Evolutionary conservation across 2,329 filamentous ascomycete species (phyloP).

Genomic region (Calonectria honghensis): DNA sequence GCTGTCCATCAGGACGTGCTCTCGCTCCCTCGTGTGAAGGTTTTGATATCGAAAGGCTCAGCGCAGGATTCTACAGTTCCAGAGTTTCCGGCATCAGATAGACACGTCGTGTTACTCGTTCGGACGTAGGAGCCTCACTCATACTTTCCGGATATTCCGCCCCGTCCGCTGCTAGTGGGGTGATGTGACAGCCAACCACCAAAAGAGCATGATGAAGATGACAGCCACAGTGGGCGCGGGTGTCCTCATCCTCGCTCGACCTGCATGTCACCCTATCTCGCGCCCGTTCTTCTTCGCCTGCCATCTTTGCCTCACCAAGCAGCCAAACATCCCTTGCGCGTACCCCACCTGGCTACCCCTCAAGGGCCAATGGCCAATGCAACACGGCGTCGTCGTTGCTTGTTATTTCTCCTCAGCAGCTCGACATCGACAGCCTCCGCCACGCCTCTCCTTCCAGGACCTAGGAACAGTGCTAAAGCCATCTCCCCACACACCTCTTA

Average conservation of each 20-base stretch:
- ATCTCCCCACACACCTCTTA: slow-evolving; percentile 5
- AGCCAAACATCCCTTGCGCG: slow-evolving; percentile 30
- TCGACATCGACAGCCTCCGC: slow-evolving; percentile 7
- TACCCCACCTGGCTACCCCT: slow-evolving; percentile 28
- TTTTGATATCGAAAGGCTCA: slow-evolving; percentile 22
- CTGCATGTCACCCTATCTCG: slow-evolving; percentile 47
- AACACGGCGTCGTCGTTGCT: slow-evolving; percentile 18
- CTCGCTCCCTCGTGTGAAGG: not conserved
- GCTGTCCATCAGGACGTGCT: slow-evolving; percentile 17
- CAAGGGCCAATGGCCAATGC: slow-evolving; percentile 25
- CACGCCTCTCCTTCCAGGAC: slow-evolving; percentile 1
- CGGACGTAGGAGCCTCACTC: slow-evolving; percentile 46
- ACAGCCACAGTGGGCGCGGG: slow-evolving; percentile 31
- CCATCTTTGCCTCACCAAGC: slow-evolving; percentile 25
- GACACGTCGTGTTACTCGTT: slow-evolving; percentile 40
- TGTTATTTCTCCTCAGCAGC: slow-evolving; percentile 24
- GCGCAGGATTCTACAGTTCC: not conserved
- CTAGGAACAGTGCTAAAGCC: slow-evolving; percentile 9
- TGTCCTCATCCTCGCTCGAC: slow-evolving; percentile 41
- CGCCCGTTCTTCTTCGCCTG: slow-evolving; percentile 6
- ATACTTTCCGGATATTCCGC: slow-evolving; percentile 52
- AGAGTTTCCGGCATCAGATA: slow-evolving; percentile 22
- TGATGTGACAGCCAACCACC: slow-evolving; percentile 43
- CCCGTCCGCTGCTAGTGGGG: slow-evolving; percentile 46
- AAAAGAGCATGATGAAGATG: slow-evolving; percentile 33